These are phyloP conservation scores for Colletotrichum liriopes DNA, from an alignment of 2,329 filamentous ascomycete species.

Conservation along the genomic window DNA sequence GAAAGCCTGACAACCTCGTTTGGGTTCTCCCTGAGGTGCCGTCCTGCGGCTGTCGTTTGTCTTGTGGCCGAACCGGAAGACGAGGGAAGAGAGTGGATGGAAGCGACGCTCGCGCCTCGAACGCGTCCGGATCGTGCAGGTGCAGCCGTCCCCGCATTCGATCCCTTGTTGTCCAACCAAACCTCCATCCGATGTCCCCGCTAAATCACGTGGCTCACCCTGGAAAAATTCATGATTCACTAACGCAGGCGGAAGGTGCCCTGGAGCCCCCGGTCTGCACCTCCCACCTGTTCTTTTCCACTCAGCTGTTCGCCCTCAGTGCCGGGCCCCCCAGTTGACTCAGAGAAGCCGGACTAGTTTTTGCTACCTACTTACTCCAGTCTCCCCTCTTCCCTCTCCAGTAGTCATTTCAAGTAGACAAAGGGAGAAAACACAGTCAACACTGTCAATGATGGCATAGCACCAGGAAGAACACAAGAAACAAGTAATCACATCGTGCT, in stretches of 20 bases:
- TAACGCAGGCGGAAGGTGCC: constrained; percentile 16
- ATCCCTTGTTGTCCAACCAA: constrained; percentile 29
- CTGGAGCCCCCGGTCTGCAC: constrained; percentile 23
- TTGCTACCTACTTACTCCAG: not conserved
- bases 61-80: not conserved
- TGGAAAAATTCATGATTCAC: constrained; percentile 35
- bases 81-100: not conserved
- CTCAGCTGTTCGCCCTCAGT: constrained; percentile 1
- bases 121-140: constrained; percentile 43
- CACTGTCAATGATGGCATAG: not conserved
- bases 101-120: constrained; percentile 31
- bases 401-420: not conserved
- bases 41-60: constrained; percentile 4
- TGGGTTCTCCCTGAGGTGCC: constrained; percentile 16
- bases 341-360: not conserved
- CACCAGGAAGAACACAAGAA: not conserved
- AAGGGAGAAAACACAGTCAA: not conserved
- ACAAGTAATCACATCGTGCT: not conserved
- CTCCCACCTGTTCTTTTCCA: constrained; percentile 40
- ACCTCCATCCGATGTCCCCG: constrained; percentile 31
- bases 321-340: constrained; percentile 4
- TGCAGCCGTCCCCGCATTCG: constrained; percentile 20
- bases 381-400: not conserved
- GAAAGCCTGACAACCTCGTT: not conserved
- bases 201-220: constrained; percentile 40